Percentiles rank a stretch among this genome's conserved stretches.
phyloP scores from a whole-genome alignment of 129 eudicot species.

The Rutidosis leptorrhynchoides region DNA sequence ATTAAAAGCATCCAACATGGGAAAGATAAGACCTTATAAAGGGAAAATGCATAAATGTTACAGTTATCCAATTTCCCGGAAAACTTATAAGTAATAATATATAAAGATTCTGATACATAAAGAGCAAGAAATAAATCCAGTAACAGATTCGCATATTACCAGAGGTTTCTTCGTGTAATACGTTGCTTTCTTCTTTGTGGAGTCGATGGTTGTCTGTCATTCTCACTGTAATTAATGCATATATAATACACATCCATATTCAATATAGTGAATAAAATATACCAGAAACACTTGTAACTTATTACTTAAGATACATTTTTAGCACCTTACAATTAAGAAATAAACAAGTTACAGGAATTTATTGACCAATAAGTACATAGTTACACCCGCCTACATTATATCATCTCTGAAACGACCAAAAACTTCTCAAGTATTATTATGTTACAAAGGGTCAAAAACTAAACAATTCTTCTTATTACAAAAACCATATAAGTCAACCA shows the following conservation, averaged over 20 bases:
- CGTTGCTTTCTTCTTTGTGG: conserved; percentile 48
- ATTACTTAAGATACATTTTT: not conserved
- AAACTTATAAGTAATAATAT: not conserved
- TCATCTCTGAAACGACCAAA: not conserved
- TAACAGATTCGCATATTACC: conserved; percentile 27
- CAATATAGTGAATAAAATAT: not conserved
- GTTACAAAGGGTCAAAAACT: not conserved
- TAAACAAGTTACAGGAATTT: not conserved
- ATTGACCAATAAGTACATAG: not conserved
- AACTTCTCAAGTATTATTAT: too few species aligned
- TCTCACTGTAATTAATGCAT: conserved; percentile 42
- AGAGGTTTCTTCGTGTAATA: conserved; percentile 32
- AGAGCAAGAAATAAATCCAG: not conserved
- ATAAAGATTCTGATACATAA: conserved; percentile 8
- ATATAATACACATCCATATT: conserved; percentile 19
- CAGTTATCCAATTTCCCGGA: not conserved
- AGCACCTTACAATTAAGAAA: conserved; percentile 10
- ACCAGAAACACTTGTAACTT: too few species aligned
- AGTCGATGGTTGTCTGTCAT: conserved; percentile 40
- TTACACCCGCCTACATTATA: conserved; percentile 8
- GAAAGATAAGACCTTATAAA: not conserved
- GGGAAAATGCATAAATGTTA: not conserved
- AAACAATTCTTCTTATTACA: conserved; percentile 1
- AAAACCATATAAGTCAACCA: not conserved
- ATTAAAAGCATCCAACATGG: conserved; percentile 5